Conservation (phyloP, 164 flowering plant genomes). For the Echeveria elegans region DNA sequence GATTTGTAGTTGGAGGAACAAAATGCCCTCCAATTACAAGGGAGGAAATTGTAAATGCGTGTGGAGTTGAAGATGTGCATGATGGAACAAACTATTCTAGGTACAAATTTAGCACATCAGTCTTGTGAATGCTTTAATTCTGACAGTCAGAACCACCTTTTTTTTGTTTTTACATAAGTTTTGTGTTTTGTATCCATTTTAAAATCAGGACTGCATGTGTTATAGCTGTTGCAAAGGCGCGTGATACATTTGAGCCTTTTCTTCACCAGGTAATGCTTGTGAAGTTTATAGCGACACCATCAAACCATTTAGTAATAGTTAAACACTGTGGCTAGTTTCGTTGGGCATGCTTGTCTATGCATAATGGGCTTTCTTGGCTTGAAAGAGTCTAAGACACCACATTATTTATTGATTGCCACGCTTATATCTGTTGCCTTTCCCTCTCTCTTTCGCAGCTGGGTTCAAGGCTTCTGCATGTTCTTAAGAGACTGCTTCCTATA, state of each 20-base stretch:
- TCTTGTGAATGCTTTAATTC: background rate
- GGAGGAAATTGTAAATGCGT: slow-evolving; percentile 98
- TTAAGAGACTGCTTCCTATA: slow-evolving; percentile 90
- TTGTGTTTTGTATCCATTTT: background rate
- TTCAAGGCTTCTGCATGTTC: slow-evolving; percentile 68
- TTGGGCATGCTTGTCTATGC: background rate
- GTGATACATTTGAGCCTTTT: slow-evolving; percentile 93
- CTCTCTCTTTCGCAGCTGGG: slow-evolving; percentile 52
- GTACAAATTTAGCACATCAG: slow-evolving; percentile 19
- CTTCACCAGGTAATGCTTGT: slow-evolving; percentile 69
- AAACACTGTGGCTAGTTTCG: background rate
- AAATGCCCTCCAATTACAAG: slow-evolving; percentile 93
- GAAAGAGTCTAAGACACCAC: no score
- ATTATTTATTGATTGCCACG: no score
- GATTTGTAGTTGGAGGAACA: slow-evolving; percentile 89
- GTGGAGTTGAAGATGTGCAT: slow-evolving; percentile 98
- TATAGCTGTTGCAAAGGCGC: slow-evolving; percentile 95
- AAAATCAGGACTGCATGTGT: slow-evolving; percentile 83
- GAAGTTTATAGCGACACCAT: background rate
- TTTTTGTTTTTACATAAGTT: background rate
- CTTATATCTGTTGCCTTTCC: slow-evolving; percentile 12
- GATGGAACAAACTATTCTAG: slow-evolving; percentile 98
- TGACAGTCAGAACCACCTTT: background rate
- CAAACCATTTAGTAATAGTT: background rate
- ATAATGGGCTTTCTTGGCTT: background rate